phyloP scores from a whole-genome alignment of 1,284 basidiomycete genomes.

The Apiotrichum brassicae region DNA sequence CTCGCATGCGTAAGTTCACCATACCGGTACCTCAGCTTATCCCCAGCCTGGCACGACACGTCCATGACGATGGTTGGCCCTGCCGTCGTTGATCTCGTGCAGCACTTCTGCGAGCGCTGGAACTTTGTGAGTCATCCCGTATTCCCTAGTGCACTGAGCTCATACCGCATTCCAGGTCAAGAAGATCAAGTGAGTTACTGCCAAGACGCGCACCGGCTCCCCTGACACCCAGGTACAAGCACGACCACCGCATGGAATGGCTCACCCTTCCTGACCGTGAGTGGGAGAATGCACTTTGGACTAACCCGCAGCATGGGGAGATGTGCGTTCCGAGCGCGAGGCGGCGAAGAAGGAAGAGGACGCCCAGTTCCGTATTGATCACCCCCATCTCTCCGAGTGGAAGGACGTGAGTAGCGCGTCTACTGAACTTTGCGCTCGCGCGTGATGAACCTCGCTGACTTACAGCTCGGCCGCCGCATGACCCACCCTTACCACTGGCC shows the following conservation, averaged over 20 bases:
- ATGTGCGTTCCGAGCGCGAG: conserved; percentile 27
- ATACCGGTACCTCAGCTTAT: background rate
- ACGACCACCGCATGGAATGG: conserved; percentile 58
- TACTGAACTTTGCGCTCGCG: too few relatives aligned
- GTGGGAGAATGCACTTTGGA: background rate
- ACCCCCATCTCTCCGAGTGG: conserved; percentile 44
- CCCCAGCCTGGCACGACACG: conserved; percentile 48
- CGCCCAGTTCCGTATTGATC: conserved; percentile 35
- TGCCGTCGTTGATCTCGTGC: conserved; percentile 76
- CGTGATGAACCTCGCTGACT: too few relatives aligned
- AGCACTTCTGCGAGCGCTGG: conserved; percentile 75
- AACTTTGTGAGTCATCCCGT: conserved; percentile 38
- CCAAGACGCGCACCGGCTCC: background rate
- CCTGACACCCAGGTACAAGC: conserved; percentile 44
- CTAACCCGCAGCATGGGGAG: conserved; percentile 34
- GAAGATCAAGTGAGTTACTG: conserved; percentile 35
- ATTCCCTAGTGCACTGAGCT: background rate
- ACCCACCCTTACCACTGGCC: conserved; percentile 46
- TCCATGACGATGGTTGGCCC: conserved; percentile 74
- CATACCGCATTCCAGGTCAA: conserved; percentile 19
- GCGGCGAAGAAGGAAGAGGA: conserved; percentile 28
- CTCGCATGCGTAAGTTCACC: conserved; percentile 49
- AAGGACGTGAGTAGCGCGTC: conserved; percentile 36
- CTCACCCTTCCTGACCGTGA: conserved; percentile 69
- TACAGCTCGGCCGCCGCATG: conserved; percentile 36